These are phyloP conservation scores for Scleroderma bovista DNA, from an alignment of 768 basidiomycete species.

Conservation along the genomic window DNA sequence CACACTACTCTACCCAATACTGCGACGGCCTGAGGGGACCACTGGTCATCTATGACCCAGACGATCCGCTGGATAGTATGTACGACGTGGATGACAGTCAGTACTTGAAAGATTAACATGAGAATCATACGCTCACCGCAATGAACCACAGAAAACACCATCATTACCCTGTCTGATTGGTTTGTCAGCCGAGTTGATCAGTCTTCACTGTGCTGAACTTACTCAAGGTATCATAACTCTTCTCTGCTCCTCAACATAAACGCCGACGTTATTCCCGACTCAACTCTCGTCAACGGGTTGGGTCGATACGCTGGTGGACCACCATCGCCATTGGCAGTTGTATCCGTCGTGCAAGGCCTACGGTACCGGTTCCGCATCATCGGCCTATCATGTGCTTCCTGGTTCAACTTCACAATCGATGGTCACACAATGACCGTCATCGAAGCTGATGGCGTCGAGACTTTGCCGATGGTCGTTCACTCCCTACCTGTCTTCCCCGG, in stretches of 20 bases:
- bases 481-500: constrained; percentile 40
- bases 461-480: constrained; percentile 37
- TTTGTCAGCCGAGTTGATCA: not conserved
- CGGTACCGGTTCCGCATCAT: constrained; percentile 37
- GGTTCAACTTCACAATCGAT: constrained; percentile 42
- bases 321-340: constrained; percentile 26
- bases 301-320: constrained; percentile 35
- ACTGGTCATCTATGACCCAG: constrained; percentile 37
- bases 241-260: not conserved
- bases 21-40: constrained; percentile 37
- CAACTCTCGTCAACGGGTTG: constrained; percentile 36
- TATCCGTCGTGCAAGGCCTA: constrained; percentile 28
- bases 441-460: constrained; percentile 39
- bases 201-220: not conserved
- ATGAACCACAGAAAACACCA: not conserved
- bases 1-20: constrained; percentile 33
- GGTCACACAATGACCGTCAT: constrained; percentile 41
- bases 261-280: constrained; percentile 9
- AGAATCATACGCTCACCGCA: not conserved
- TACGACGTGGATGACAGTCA: constrained; percentile 45
- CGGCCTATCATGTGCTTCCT: constrained; percentile 37
- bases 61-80: constrained; percentile 31
- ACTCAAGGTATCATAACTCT: not conserved
- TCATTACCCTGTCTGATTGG: constrained; percentile 2
- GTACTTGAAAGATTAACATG: not conserved